Evolutionary conservation across 2,329 filamentous ascomycete genomes (phyloP), one percentile per base, ranked within the genome.

Genomic region (Teratosphaeria destructans): DNA sequence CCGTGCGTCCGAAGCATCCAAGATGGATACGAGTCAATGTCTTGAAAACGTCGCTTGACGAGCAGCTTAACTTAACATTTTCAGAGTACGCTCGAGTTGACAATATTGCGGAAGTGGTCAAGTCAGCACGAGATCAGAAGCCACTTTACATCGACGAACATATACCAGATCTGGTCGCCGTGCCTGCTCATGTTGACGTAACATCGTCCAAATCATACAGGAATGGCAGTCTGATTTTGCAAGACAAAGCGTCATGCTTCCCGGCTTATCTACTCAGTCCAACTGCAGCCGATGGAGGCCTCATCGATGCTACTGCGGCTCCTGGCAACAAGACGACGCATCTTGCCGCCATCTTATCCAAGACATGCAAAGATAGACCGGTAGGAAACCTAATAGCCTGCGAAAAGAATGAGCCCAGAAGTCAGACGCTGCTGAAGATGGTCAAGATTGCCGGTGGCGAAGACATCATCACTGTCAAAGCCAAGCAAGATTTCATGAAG

Each of bases 261-360:
- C 94, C 94, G 0, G 94, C 93, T 0, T 94, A 94, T 70, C 78
- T 99, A 2, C 78, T 99, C 0, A 81, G 95, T 57, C 85, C 88
- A 0, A 76, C 76, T 0, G 76, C 83, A 8, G 78, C 82, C 60
- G 83, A 87, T 64, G 90, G 90, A 27, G 85, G 94, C 68, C 78
- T 95, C 8, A 83, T 97, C n/a, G 94, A 99, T 73, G 89, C 89
- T 0, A 97, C 93, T 71, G 90, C 94, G 0, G 94, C 94, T 0
- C 94, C 94, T 1, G 94, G 94, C 5, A 99, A 99, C 74, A 99
- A 99, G 76, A 97, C 94, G 1, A 97, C 93, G 7, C 94, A 97
- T 72, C 76, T 95, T 54, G 91, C 92, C 0, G 88, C 90, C 1
- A 43, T 47, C 12, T 83, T 96, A 4, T 69, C 94, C 2, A 55